Evolutionary conservation across 2,329 filamentous ascomycete genomes (phyloP), one percentile per base, ranked within the genome.

Genomic region (Talaromyces sp.): DNA sequence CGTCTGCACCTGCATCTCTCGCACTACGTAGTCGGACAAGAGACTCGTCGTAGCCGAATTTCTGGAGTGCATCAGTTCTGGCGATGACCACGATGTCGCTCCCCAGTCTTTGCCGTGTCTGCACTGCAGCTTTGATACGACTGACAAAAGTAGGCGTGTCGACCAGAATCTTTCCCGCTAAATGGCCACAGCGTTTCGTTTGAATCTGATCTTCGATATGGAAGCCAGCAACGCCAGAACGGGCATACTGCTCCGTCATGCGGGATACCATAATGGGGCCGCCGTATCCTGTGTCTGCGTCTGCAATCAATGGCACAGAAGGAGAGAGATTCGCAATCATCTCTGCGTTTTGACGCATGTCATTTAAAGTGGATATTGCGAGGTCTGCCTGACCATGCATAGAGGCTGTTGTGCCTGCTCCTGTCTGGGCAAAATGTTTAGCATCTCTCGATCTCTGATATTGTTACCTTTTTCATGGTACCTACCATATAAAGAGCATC

Each of bases 261-360:
- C 52, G 32, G 10, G 51, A 24, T 14, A 59, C 38, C 14, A 41
- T 55, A 21, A 46, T 32, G 7, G 58, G 24, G 6, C 29, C 58
- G 32, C 81, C 81, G 62, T 82, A 83, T 2, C 81, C 81, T 0
- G 80, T 82, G 64, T 84, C 81, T 68, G 80, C 80, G 57, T 84
- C 81, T 11, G 81, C 85, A 64, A 88, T 87, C 21, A 89, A 69
- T 0, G 86, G 86, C 0, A 82, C 74, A 0, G 71, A 70, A 0
- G 82, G 80, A 64, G 85, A 78, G 31, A 88, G 77, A 41, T 80
- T 80, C 60, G 86, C 84, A 60, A 89, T 85, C 84, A 88, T 88
- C 57, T 80, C 77, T 11, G 85, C 86, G 68, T 88, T 84, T 53
- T 76, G 73, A 41, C 77, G 75, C 85, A 89, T 89, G 71, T 89